Evolutionary conservation across 2,329 filamentous ascomycete genomes (phyloP).

Genomic region (Penicillium sp.): DNA sequence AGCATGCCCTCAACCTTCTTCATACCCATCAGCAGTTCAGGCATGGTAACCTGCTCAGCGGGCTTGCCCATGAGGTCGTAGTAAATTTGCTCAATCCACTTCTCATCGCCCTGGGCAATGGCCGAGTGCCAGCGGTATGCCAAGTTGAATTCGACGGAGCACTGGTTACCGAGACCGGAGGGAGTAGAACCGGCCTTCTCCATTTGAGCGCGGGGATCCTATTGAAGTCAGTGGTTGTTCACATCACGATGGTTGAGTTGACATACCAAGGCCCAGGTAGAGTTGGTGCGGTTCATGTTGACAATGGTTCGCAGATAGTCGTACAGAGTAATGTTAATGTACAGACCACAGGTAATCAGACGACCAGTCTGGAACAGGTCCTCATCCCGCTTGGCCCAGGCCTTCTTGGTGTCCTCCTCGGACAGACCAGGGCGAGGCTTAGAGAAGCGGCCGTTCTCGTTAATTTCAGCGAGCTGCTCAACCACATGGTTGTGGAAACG

Average conservation of each 20-base stretch:
- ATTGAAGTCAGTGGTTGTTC: not conserved
- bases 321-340: slow-evolving; percentile 70
- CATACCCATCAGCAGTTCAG: slow-evolving; percentile 58
- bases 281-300: slow-evolving; percentile 65
- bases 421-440: slow-evolving; percentile 52
- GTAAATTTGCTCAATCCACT: slow-evolving; percentile 71
- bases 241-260: not conserved
- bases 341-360: slow-evolving; percentile 65
- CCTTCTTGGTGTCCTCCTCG: slow-evolving; percentile 45
- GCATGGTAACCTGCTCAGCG: slow-evolving; percentile 50
- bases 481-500: slow-evolving; percentile 82
- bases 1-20: slow-evolving; percentile 57
- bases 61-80: slow-evolving; percentile 57
- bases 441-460: slow-evolving; percentile 72
- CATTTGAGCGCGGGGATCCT: slow-evolving; percentile 65
- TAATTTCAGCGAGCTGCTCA: slow-evolving; percentile 72
- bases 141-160: slow-evolving; percentile 83
- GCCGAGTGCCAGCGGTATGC: slow-evolving; percentile 84
- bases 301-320: slow-evolving; percentile 76
- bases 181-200: slow-evolving; percentile 56
- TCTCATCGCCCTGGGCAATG: slow-evolving; percentile 67
- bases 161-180: slow-evolving; percentile 70
- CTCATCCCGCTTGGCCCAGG: slow-evolving; percentile 66
- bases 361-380: slow-evolving; percentile 74
- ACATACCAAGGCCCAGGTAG: slow-evolving; percentile 63